Evolutionary conservation across 2,329 filamentous ascomycete genomes (phyloP).

Genomic region (Neonectria punicea): DNA sequence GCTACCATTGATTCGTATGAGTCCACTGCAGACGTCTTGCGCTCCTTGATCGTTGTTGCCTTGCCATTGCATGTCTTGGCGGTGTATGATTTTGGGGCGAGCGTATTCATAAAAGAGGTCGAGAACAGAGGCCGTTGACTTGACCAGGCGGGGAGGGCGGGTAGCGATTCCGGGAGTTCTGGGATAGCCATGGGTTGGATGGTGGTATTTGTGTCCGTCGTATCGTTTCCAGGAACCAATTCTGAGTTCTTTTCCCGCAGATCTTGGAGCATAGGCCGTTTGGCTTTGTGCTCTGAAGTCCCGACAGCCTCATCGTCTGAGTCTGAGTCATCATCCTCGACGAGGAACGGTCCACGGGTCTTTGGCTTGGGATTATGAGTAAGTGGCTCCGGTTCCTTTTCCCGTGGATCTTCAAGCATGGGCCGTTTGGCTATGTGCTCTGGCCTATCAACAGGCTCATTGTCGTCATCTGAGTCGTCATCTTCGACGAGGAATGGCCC

Average conservation of each 20-base stretch:
- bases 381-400: conserved; percentile 16
- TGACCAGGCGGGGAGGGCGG: conserved; percentile 32
- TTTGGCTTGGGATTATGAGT: conserved; percentile 6
- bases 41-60: conserved; percentile 64
- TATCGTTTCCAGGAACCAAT: conserved; percentile 1
- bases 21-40: conserved; percentile 56
- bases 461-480: conserved; percentile 46
- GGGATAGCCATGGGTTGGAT: conserved; percentile 10
- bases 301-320: conserved; percentile 28
- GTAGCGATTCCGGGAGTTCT: conserved; percentile 8
- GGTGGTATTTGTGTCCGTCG: conserved; percentile 5
- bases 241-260: conserved; percentile 28
- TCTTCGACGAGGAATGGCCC: conserved; percentile 55
- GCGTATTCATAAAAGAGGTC: conserved; percentile 38
- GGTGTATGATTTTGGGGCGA: conserved; percentile 50
- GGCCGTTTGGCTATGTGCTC: conserved; percentile 45
- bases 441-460: conserved; percentile 14
- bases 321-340: conserved; percentile 16
- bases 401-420: conserved; percentile 44
- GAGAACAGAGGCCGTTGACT: conserved; percentile 43
- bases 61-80: conserved; percentile 68
- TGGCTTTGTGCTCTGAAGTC: conserved; percentile 36
- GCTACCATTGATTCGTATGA: conserved; percentile 76
- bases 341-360: conserved; percentile 18
- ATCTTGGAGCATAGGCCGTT: conserved; percentile 48